Evolutionary conservation across 2,329 filamentous ascomycete species (phyloP), one percentile per base, ranked within the genome.

Genomic region (Dothideomycetes sp.): DNA sequence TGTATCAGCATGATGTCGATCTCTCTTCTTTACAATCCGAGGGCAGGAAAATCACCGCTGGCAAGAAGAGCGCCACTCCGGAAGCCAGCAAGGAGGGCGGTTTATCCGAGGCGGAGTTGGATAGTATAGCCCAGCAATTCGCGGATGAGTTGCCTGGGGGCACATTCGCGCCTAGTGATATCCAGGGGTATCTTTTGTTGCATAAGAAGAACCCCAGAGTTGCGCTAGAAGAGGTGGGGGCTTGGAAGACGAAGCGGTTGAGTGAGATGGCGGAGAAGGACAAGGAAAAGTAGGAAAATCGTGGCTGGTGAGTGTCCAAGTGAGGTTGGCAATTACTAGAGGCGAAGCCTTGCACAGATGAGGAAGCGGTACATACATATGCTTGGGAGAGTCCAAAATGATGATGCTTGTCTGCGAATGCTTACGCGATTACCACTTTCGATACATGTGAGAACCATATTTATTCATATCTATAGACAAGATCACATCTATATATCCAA

Each of bases 111-210:
- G 40, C 40, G 4, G 47, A 49, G 31, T 47, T 73, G 14, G 51
- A 58, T 11, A 46, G 47, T 4, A 55, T 73, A 45, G 65, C 69
- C 8, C 43, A 56, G 5, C 45, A 61, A 4, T 75, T 74, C 48
- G 64, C 70, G 1, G 48, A 52, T 2, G 44, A 52, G 24, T 41
- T 75, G 5, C 69, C 69, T 1, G 65, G 70, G 38, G 51, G 58
- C 16, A 60, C 47, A 5, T 70, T 74, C 42, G 67, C 65, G 10
- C 71, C 69, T 0, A 69, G 70, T 3, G 67, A 74, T 51, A 61
- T 74, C 22, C 68, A 74, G 49, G 69, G 66, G 10, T 71, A 69
- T 45, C 54, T 75, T 27, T 58, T 75, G 38, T 63, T 60, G 43
- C 54, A 65, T 42, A 71, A 71, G 55, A 68, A 66, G 42, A 62